Conservation (phyloP, 1,139 yeast species). For the Blastobotrys serpentis region DNA sequence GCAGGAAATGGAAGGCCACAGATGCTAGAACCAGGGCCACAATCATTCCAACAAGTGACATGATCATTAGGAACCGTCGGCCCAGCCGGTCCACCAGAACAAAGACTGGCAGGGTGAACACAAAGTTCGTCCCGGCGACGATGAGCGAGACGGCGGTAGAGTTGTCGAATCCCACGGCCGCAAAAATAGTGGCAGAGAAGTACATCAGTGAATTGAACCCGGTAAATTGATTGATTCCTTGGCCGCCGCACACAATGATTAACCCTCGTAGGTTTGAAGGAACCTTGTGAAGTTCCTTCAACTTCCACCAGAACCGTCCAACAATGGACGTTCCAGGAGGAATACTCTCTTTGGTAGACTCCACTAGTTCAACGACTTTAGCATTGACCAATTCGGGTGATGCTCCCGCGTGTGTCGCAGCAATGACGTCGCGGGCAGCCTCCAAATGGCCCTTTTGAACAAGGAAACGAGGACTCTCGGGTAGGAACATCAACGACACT, state of each 20-base stretch:
- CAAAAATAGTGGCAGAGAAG: constrained; percentile 85
- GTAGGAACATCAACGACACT: constrained; percentile 76
- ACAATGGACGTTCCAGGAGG: constrained; percentile 20
- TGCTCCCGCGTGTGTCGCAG: constrained; percentile 43
- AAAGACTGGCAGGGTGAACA: constrained; percentile 79
- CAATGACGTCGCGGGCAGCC: constrained; percentile 64
- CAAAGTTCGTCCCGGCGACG: constrained; percentile 88
- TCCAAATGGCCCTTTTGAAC: constrained; percentile 65
- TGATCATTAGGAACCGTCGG: constrained; percentile 71
- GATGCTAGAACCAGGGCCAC: constrained; percentile 74
- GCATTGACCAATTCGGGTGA: constrained; percentile 30
- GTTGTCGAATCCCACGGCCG: constrained; percentile 80
- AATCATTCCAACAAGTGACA: constrained; percentile 80
- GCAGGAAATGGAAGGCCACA: constrained; percentile 80
- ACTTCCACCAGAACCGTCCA: constrained; percentile 30
- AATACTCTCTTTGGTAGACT: constrained; percentile 24
- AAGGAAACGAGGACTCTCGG: constrained; percentile 91
- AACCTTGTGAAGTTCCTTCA: constrained; percentile 65
- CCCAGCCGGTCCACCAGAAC: constrained; percentile 82
- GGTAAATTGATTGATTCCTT: constrained; percentile 92
- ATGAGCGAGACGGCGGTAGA: constrained; percentile 92
- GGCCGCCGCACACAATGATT: constrained; percentile 84
- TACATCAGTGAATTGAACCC: constrained; percentile 96
- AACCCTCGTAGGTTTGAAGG: constrained; percentile 88
- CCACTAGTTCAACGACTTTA: constrained; percentile 31